Conservation (phyloP, 495 filamentous ascomycete species). For the Annulohypoxylon stygium region DNA sequence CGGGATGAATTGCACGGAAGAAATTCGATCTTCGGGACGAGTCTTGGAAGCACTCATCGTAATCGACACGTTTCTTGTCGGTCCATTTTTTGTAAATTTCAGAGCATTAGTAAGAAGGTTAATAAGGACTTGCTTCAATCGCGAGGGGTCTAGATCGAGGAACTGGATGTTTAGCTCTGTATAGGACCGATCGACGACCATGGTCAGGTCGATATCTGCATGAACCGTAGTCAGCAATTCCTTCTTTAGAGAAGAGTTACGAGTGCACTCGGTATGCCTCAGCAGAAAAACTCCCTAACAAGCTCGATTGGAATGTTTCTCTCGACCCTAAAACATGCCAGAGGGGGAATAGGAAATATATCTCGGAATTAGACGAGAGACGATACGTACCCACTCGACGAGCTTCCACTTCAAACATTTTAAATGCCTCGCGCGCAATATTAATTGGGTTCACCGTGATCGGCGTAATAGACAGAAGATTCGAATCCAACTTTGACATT, state of each 20-base stretch:
- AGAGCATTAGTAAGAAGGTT: slow-evolving; percentile 85
- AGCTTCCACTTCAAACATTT: slow-evolving; percentile 86
- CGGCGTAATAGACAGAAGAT: slow-evolving; percentile 80
- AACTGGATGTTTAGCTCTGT: slow-evolving; percentile 73
- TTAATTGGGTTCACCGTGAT: slow-evolving; percentile 76
- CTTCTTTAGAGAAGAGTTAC: too few species aligned
- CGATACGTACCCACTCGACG: slow-evolving; percentile 60
- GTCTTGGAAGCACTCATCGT: slow-evolving; percentile 75
- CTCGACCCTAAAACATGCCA: too few species aligned
- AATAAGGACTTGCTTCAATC: slow-evolving; percentile 82
- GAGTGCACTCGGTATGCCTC: too few species aligned
- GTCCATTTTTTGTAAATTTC: slow-evolving; percentile 76
- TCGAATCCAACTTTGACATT: slow-evolving; percentile 87
- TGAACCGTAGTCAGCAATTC: too few species aligned
- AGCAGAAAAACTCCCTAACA: too few species aligned
- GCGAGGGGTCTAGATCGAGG: slow-evolving; percentile 81
- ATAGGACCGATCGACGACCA: slow-evolving; percentile 75
- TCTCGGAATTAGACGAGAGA: too few species aligned
- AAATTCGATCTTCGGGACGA: slow-evolving; percentile 59
- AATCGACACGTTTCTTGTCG: slow-evolving; percentile 73
- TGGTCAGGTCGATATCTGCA: slow-evolving; percentile 72
- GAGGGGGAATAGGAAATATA: too few species aligned
- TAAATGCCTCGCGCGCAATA: slow-evolving; percentile 75
- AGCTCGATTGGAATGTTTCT: too few species aligned
- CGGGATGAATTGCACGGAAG: slow-evolving; percentile 66